Evolutionary conservation across 106 monocot genomes (phyloP).

Genomic region (Chionographis japonica): DNA sequence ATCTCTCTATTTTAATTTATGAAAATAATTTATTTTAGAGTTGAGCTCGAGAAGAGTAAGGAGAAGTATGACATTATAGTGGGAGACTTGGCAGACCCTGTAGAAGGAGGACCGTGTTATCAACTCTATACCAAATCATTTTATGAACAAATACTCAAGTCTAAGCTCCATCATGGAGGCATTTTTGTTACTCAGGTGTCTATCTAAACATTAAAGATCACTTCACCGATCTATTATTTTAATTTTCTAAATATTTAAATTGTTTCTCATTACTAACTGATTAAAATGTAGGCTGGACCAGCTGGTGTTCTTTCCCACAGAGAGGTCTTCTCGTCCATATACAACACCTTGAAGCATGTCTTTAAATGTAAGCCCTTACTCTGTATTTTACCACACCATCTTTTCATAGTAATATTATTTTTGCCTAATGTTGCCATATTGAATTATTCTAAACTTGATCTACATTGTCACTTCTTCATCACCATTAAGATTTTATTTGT

Average conservation of each 20-base stretch:
- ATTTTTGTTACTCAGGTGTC: constrained; percentile 71
- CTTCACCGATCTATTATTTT: not conserved
- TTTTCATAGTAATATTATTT: not conserved
- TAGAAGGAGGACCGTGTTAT: constrained; percentile 87
- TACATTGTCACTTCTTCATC: too few species aligned
- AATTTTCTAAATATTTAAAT: not conserved
- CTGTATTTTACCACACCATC: not conserved
- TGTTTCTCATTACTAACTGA: not conserved
- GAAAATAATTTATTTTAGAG: constrained; percentile 16
- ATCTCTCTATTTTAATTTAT: not conserved
- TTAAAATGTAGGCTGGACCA: constrained; percentile 51
- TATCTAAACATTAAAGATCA: not conserved
- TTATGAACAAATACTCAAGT: constrained; percentile 60
- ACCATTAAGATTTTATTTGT: too few species aligned
- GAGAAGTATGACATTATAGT: constrained; percentile 75
- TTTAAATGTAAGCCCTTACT: constrained; percentile 53
- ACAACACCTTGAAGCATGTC: constrained; percentile 72
- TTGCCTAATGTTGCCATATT: too few species aligned
- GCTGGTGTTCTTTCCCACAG: constrained; percentile 80
- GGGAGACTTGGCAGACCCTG: constrained; percentile 74
- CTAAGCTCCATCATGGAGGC: constrained; percentile 48
- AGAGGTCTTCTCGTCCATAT: constrained; percentile 73
- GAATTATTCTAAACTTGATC: too few species aligned
- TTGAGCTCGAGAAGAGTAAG: constrained; percentile 50
- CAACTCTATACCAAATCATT: constrained; percentile 87